A percentile compares a stretch with the other conserved stretches of the same genome.
phyloP scores from a whole-genome alignment of 2,329 filamentous ascomycete species.

The Penicillium italicum region DNA sequence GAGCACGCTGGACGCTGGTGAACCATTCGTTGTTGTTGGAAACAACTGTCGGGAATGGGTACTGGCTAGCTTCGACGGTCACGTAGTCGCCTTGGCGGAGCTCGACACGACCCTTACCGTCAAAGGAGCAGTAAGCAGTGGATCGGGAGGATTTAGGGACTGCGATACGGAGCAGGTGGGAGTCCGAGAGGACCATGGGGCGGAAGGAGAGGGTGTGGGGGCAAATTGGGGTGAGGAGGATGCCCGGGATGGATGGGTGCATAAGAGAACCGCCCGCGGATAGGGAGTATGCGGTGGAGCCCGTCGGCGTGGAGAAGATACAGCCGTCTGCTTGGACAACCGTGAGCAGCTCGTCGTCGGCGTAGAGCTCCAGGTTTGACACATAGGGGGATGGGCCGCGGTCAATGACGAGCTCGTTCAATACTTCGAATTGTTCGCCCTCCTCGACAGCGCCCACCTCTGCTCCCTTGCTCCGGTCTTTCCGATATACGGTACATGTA shows the following conservation, averaged over 20 bases:
- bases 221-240: slow-evolving; percentile 94
- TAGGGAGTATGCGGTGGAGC: slow-evolving; percentile 90
- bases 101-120: slow-evolving; percentile 93
- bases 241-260: slow-evolving; percentile 93
- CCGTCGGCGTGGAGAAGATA: slow-evolving; percentile 96
- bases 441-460: slow-evolving; percentile 67
- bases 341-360: slow-evolving; percentile 89
- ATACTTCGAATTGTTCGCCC: slow-evolving; percentile 92
- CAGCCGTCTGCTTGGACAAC: slow-evolving; percentile 95
- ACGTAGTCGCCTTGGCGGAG: slow-evolving; percentile 91
- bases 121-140: slow-evolving; percentile 94
- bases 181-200: slow-evolving; percentile 96
- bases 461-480: slow-evolving; percentile 48
- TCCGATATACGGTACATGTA: slow-evolving; percentile 92
- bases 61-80: slow-evolving; percentile 91
- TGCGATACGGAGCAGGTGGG: slow-evolving; percentile 82
- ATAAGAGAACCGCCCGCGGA: slow-evolving; percentile 94
- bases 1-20: slow-evolving; percentile 83
- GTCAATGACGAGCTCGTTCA: slow-evolving; percentile 98
- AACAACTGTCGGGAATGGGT: slow-evolving; percentile 94
- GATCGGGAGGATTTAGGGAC: slow-evolving; percentile 82
- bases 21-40: slow-evolving; percentile 93
- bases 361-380: slow-evolving; percentile 92
- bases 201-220: slow-evolving; percentile 95
- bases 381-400: slow-evolving; percentile 95